These are phyloP conservation scores for Talaromyces proteolyticus DNA, from an alignment of 495 filamentous ascomycete genomes.

Conservation along the genomic window DNA sequence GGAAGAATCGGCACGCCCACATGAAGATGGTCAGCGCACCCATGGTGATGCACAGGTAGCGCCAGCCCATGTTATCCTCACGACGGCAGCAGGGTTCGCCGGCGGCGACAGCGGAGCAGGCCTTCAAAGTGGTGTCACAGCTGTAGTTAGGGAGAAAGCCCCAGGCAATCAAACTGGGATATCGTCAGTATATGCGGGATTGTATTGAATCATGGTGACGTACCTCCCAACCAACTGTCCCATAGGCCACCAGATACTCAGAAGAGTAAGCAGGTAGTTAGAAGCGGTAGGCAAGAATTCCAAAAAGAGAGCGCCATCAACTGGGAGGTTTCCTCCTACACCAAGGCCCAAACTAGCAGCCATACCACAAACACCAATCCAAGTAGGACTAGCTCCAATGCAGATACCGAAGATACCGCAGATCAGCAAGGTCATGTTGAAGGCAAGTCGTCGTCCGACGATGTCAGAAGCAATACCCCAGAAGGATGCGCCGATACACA, in stretches of 20 bases:
- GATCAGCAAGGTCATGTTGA: conserved; percentile 53
- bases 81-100: conserved; percentile 45
- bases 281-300: conserved; percentile 53
- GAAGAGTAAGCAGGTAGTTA: conserved; percentile 46
- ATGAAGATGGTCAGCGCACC: conserved; percentile 65
- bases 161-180: conserved; percentile 50
- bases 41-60: conserved; percentile 66
- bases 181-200: conserved; percentile 11
- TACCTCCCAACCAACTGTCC: conserved; percentile 47
- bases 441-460: conserved; percentile 52
- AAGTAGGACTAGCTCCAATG: conserved; percentile 44
- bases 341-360: conserved; percentile 48
- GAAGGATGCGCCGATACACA: conserved; percentile 52
- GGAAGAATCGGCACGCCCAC: conserved; percentile 66
- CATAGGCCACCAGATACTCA: conserved; percentile 57
- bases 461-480: conserved; percentile 56
- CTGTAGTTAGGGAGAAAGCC: conserved; percentile 48
- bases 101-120: conserved; percentile 26
- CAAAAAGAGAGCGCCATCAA: conserved; percentile 54
- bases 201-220: conserved; percentile 5
- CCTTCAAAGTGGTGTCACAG: conserved; percentile 29
- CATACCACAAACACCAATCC: conserved; percentile 44
- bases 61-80: conserved; percentile 72
- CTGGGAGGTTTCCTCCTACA: conserved; percentile 54
- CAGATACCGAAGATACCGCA: conserved; percentile 50